Conservation (phyloP, 495 filamentous ascomycete genomes). For the Aspergillus incahuasiensis region DNA sequence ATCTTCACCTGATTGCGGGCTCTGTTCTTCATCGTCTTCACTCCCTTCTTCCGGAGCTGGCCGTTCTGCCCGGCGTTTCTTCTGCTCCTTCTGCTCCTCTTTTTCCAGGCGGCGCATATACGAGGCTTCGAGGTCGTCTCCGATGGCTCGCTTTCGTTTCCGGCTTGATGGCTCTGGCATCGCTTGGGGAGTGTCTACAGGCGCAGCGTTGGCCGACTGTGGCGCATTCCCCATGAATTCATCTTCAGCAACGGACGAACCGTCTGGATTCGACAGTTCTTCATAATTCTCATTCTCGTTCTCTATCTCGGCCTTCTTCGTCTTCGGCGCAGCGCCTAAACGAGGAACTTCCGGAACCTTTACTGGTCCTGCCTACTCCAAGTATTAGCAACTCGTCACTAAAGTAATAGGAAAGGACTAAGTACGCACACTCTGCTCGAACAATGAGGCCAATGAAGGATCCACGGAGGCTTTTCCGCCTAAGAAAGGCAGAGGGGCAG, state of each 20-base stretch:
- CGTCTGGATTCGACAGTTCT: constrained; percentile 28
- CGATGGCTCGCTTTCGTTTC: constrained; percentile 73
- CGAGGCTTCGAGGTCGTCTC: constrained; percentile 72
- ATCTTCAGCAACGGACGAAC: constrained; percentile 36
- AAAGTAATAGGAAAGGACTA: background rate
- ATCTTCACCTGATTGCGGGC: constrained; percentile 15
- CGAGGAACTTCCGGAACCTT: constrained; percentile 52
- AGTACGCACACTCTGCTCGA: constrained; percentile 69
- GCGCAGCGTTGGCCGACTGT: constrained; percentile 29
- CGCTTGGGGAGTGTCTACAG: constrained; percentile 31
- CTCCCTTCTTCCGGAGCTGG: constrained; percentile 16
- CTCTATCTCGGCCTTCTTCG: constrained; percentile 9
- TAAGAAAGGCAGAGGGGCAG: constrained; percentile 31
- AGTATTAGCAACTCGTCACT: constrained; percentile 6
- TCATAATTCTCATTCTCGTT: constrained; percentile 33
- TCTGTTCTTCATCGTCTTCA: constrained; percentile 24
- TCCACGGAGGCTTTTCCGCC: constrained; percentile 53
- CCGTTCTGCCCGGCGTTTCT: constrained; percentile 30
- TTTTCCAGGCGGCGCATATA: constrained; percentile 72
- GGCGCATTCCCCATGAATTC: constrained; percentile 43
- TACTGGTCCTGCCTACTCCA: constrained; percentile 61
- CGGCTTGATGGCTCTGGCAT: constrained; percentile 45
- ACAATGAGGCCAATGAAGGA: constrained; percentile 71
- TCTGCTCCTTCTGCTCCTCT: constrained; percentile 50
- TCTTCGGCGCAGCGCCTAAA: constrained; percentile 18